phyloP scores from a whole-genome alignment of 2,329 filamentous ascomycete species.

The Knufia fluminis region DNA sequence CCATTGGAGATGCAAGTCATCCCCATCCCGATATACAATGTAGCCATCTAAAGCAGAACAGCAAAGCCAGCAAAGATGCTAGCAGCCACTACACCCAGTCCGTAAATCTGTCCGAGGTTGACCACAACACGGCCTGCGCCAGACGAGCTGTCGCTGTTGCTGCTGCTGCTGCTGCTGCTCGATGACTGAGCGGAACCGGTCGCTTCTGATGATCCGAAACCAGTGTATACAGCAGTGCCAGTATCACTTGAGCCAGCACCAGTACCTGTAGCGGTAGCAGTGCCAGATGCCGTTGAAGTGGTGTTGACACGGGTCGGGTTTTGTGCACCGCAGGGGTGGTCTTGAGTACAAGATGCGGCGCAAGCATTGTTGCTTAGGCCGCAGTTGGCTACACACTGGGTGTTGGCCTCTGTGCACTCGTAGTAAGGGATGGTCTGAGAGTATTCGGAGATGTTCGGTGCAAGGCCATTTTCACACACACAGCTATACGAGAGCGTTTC shows the following conservation, averaged over 20 bases:
- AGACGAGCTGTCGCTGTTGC: conserved; percentile 25
- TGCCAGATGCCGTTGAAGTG: conserved; percentile 32
- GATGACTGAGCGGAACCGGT: conserved; percentile 13
- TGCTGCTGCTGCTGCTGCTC: conserved; percentile 4
- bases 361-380: conserved; percentile 39
- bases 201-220: conserved; percentile 32
- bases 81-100: conserved; percentile 45
- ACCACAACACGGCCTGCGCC: conserved; percentile 34
- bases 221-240: conserved; percentile 35
- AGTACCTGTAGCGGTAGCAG: conserved; percentile 28
- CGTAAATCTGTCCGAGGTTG: conserved; percentile 48
- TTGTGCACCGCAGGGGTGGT: conserved; percentile 55
- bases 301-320: conserved; percentile 46
- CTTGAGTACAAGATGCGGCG: conserved; percentile 40
- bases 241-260: conserved; percentile 26
- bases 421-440: conserved; percentile 55
- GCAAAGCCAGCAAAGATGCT: conserved; percentile 52
- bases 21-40: too few species aligned
- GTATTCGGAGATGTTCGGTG: conserved; percentile 53
- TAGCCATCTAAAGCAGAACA: conserved; percentile 39
- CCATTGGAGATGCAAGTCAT: background rate
- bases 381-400: conserved; percentile 47
- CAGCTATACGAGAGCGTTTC: conserved; percentile 47
- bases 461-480: conserved; percentile 44
- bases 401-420: conserved; percentile 50